Evolutionary conservation across 2,329 filamentous ascomycete species (phyloP).

Genomic region (Xylaria sp.): DNA sequence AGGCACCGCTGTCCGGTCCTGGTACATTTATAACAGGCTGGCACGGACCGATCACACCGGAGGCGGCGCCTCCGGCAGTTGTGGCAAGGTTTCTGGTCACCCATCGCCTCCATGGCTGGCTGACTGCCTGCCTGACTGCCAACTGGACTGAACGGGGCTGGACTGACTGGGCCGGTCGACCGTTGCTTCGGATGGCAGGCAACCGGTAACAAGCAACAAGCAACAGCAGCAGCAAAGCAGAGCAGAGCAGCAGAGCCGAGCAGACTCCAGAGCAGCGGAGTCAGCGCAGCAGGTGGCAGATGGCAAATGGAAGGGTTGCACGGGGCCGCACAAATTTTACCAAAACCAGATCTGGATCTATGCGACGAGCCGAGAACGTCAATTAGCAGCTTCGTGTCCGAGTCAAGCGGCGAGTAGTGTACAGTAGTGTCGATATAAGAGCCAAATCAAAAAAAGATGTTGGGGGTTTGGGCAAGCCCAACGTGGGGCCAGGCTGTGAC

Average conservation of each 20-base stretch:
- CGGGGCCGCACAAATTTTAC: not conserved
- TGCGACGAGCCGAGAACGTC: not conserved
- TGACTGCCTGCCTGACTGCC: not conserved
- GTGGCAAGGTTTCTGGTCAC: slow-evolving; percentile 46
- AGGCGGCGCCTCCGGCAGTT: slow-evolving; percentile 57
- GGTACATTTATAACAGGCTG: slow-evolving; percentile 55
- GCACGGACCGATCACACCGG: slow-evolving; percentile 57
- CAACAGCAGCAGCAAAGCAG: no score
- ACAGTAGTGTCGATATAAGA: not conserved
- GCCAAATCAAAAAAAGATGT: not conserved
- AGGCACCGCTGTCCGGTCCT: slow-evolving; percentile 53
- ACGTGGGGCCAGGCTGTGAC: not conserved
- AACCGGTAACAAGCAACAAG: no score
- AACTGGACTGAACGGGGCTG: not conserved
- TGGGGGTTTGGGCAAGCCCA: not conserved
- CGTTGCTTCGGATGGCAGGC: no score
- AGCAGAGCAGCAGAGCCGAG: no score
- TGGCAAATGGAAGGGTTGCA: no score
- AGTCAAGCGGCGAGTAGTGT: not conserved
- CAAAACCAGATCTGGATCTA: not conserved
- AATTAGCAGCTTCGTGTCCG: not conserved
- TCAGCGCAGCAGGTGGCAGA: no score
- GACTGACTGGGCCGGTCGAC: no score
- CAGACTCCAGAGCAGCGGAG: no score
- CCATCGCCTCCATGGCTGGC: slow-evolving; percentile 12